Conservation (phyloP, 2,329 filamentous ascomycete genomes). For the Sarocladium strictum region DNA sequence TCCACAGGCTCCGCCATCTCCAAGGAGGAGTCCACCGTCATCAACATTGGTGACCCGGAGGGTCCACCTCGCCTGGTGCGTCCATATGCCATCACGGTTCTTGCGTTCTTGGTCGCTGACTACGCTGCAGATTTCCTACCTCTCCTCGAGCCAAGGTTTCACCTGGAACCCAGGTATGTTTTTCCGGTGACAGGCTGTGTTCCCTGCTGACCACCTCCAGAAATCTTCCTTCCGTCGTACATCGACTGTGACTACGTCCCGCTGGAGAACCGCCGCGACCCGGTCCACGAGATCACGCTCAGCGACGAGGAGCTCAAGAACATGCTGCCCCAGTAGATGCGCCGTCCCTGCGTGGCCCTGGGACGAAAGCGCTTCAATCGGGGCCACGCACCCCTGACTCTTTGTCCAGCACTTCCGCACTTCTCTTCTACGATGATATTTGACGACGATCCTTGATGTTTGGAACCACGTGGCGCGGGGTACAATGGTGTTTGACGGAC, state of each 20-base stretch:
- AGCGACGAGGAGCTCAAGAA: conserved; percentile 69
- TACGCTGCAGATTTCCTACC: conserved; percentile 64
- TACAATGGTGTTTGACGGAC: neutral
- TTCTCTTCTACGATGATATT: neutral
- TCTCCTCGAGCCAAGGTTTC: conserved; percentile 74
- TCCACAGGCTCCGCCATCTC: conserved; percentile 60
- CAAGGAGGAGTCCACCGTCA: conserved; percentile 66
- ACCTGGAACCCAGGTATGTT: conserved; percentile 70
- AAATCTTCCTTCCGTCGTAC: conserved; percentile 77
- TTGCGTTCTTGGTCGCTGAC: neutral
- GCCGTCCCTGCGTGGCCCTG: conserved; percentile 19
- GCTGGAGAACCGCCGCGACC: conserved; percentile 69
- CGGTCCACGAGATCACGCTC: conserved; percentile 70
- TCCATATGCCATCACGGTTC: conserved; percentile 14
- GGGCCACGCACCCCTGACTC: neutral
- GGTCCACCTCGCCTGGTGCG: conserved; percentile 66
- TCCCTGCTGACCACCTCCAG: conserved; percentile 30
- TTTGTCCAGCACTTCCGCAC: neutral
- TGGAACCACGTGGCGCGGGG: neutral
- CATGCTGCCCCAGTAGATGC: conserved; percentile 58
- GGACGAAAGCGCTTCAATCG: neutral
- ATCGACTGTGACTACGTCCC: conserved; percentile 69
- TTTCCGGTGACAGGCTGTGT: neutral
- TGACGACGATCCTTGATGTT: neutral
- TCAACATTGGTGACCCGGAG: conserved; percentile 71